Conservation (phyloP, 2,329 filamentous ascomycete species). For the Didymella sp. region DNA sequence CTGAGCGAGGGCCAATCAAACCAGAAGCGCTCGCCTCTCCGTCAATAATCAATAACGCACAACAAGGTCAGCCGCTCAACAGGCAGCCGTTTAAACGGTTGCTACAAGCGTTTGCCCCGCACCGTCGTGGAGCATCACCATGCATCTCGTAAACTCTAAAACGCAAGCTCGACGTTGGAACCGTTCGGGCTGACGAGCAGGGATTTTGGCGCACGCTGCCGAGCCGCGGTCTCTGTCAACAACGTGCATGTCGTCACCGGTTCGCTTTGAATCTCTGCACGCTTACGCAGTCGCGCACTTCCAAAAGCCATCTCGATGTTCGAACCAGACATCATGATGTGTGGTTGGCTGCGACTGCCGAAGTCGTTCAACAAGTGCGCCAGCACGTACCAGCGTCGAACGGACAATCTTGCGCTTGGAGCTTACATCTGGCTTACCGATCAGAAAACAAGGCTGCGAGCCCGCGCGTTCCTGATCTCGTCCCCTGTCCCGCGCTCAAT, state of each 20-base stretch:
- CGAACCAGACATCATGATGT: neutral
- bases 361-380: neutral
- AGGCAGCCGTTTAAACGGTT: constrained; percentile 1
- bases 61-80: constrained; percentile 2
- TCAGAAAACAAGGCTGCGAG: constrained; percentile 12
- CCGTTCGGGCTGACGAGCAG: constrained; percentile 7
- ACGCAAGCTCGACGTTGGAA: constrained; percentile 7
- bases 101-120: constrained; percentile 14
- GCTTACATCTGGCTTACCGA: constrained; percentile 2
- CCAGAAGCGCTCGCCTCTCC: neutral
- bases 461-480: neutral
- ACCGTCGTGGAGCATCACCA: constrained; percentile 5
- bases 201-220: constrained; percentile 13
- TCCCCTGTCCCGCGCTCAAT: neutral
- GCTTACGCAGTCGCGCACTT: neutral
- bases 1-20: neutral
- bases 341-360: constrained; percentile 3
- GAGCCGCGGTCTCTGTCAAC: constrained; percentile 9
- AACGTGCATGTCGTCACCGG: constrained; percentile 2
- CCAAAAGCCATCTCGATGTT: neutral
- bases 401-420: neutral
- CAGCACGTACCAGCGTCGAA: neutral
- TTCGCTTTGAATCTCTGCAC: neutral
- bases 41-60: constrained; percentile 3
- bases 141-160: constrained; percentile 14